Percentiles rank a stretch among this genome's conserved stretches.
These are phyloP conservation scores for Pelargonium exstipulatum DNA, from an alignment of 441 rosid species.

Conservation along the genomic window DNA sequence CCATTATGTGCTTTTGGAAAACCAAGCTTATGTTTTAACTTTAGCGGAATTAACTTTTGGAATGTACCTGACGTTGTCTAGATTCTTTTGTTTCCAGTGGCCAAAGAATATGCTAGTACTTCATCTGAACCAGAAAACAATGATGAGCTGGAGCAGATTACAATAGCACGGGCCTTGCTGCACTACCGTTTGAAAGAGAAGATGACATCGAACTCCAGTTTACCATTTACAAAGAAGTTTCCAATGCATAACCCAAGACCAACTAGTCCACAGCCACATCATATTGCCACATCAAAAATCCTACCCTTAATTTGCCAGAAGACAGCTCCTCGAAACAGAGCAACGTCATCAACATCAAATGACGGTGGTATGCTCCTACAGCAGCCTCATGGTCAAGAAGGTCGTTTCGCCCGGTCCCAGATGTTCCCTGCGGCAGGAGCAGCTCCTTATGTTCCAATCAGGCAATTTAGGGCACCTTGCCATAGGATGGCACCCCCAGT, in stretches of 20 bases:
- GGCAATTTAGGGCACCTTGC: conserved; percentile 53
- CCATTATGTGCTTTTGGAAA: too few species aligned
- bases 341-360: conserved; percentile 24
- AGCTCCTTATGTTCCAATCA: conserved; percentile 70
- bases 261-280: conserved; percentile 71
- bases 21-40: too few species aligned
- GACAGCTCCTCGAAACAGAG: conserved; percentile 52
- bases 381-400: conserved; percentile 38
- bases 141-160: conserved; percentile 90
- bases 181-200: conserved; percentile 73
- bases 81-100: conserved; percentile 52
- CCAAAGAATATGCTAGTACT: conserved; percentile 76
- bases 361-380: conserved; percentile 27
- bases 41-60: neutral
- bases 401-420: conserved; percentile 39
- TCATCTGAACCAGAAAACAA: conserved; percentile 65
- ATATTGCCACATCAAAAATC: conserved; percentile 68
- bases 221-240: conserved; percentile 65
- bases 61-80: conserved; percentile 3
- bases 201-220: conserved; percentile 44
- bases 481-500: conserved; percentile 84
- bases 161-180: conserved; percentile 69
- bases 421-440: conserved; percentile 74
- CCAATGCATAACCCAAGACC: conserved; percentile 61
- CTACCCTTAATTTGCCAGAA: conserved; percentile 76